phyloP scores from a whole-genome alignment of 225 moss, liverwort and hornwort species.

The Polytrichum commune region DNA sequence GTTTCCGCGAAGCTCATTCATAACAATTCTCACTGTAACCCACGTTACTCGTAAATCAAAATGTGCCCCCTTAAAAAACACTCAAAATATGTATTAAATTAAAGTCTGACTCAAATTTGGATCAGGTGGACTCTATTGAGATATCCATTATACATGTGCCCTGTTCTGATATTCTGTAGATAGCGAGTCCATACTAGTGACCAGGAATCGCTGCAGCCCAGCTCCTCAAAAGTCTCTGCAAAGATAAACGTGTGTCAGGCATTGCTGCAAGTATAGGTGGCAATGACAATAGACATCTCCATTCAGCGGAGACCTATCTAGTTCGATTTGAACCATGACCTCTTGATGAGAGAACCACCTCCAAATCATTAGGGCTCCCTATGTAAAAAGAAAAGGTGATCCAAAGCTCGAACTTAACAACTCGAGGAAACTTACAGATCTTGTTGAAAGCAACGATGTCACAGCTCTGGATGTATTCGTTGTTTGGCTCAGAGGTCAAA shows the following conservation, averaged over 20 bases:
- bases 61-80: too few species aligned
- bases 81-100: too few species aligned
- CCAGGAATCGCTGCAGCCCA: not conserved
- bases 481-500: conserved; percentile 66
- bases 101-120: too few species aligned
- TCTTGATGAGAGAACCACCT: not conserved
- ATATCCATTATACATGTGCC: too few species aligned
- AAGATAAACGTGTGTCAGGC: not conserved
- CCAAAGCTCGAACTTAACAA: not conserved
- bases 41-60: too few species aligned
- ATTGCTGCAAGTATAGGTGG: not conserved
- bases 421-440: conserved; percentile 56
- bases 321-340: not conserved
- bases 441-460: conserved; percentile 98
- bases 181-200: too few species aligned
- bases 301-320: not conserved
- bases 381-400: not conserved
- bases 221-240: not conserved
- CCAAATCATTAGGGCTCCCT: not conserved
- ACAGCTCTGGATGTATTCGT: conserved; percentile 86
- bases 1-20: too few species aligned
- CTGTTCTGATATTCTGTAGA: too few species aligned
- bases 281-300: not conserved
- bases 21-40: too few species aligned
- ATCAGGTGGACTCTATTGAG: too few species aligned